phyloP scores from a whole-genome alignment of 768 basidiomycete genomes.

The Boletus reticulatus region DNA sequence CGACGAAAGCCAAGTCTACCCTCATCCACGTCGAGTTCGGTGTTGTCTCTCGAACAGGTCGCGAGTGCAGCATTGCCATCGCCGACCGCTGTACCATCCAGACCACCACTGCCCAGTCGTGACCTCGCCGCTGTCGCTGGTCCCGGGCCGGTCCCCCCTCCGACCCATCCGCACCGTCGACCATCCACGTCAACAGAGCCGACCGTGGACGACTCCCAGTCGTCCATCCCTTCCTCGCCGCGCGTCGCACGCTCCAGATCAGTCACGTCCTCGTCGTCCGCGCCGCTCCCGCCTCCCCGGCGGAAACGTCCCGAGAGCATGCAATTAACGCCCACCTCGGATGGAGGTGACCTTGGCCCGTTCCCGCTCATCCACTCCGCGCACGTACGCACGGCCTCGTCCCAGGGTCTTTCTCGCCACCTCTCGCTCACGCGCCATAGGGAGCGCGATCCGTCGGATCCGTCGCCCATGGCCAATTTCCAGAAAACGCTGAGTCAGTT shows the following conservation, averaged over 20 bases:
- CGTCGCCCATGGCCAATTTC: constrained; percentile 38
- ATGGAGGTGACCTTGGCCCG: constrained; percentile 4
- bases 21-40: constrained; percentile 34
- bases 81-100: constrained; percentile 9
- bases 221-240: constrained; percentile 28
- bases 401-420: constrained; percentile 36
- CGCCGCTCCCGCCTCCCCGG: constrained; percentile 45
- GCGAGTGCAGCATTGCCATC: constrained; percentile 36
- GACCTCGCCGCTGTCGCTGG: constrained; percentile 11
- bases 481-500: constrained; percentile 43
- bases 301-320: constrained; percentile 64
- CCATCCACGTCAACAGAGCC: constrained; percentile 22
- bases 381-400: constrained; percentile 19
- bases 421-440: constrained; percentile 34
- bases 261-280: constrained; percentile 38
- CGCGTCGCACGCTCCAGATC: constrained; percentile 55
- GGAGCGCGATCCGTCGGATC: constrained; percentile 18
- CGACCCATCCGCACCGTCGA: constrained; percentile 57
- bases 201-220: constrained; percentile 21
- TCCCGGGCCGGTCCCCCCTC: constrained; percentile 40
- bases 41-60: constrained; percentile 41
- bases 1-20: constrained; percentile 35
- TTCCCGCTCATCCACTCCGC: not conserved
- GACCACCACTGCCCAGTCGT: constrained; percentile 24
- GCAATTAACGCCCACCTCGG: constrained; percentile 38